Base-by-base conservation (phyloP, 2,329 filamentous ascomycete genomes). In the Cordyceps militaris region DNA sequence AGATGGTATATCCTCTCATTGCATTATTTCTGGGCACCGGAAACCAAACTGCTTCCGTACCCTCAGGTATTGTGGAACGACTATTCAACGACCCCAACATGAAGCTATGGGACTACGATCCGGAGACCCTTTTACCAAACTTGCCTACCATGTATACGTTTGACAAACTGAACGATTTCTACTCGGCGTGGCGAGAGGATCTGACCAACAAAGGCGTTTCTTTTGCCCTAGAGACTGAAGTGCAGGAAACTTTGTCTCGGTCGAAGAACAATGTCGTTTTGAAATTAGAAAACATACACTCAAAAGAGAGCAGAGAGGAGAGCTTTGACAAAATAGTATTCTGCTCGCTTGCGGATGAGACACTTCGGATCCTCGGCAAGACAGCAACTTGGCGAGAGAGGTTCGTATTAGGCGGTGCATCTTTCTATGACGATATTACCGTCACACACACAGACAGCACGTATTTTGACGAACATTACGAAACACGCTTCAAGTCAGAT, bases 21-120 rank as follows among this genome's bases (percentile, higher is more conserved):
- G 87, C 87, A 0, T 73, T 91, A 1, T 90, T 91, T 66, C 74
- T 91, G 0, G 87, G 87, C 0, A 90, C 87, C 0, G 86, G 87
- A 1, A 91, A 91, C 63, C 85, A 88, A 64, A 87, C 87, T 0
- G 82, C 86, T 0, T 83, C 89, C 61, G 86, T 91, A 0, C 83
- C 87, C 0, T 81, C 79, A 43, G 85, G 86, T 24, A 84, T 91
- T 34, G 74, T 91, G 4, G 81, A 85, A 65, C 71, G 81, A 4
- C 68, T 86, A 0, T 84, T 83, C 52, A 73, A 82, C 58, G 79
- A 82, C 57, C 79, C 80, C 0, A 81, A 80, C 56, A 81, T 82
- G 76, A 79, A 79, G 60, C 72, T 85, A 9, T 85, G 81, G 81
- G 72, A 81, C 28, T 84, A 83, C 61, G 80, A 84, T 52, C 64